A percentile compares a stretch with the other conserved stretches of the same genome.
Conservation (phyloP, 106 monocot species). For the Ottelia alismoides region DNA sequence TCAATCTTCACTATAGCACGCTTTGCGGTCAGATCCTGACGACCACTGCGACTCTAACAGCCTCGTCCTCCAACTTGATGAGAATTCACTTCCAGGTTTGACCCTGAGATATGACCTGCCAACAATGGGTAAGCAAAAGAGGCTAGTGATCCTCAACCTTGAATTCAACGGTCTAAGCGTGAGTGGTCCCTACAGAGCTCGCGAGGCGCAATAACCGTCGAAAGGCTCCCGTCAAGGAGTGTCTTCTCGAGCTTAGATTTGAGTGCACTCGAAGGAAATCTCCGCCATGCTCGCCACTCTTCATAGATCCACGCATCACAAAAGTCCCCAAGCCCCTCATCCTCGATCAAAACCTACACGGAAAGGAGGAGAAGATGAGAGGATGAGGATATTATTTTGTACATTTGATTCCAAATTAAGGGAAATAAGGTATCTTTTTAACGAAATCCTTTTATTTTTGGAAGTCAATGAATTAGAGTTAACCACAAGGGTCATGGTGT, state of each 20-base stretch:
- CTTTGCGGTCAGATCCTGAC: conserved; percentile 29
- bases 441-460: too few relatives aligned
- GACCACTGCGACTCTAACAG: conserved; percentile 41
- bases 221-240: conserved; percentile 43
- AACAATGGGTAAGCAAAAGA: conserved; percentile 26
- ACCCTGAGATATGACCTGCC: too few relatives aligned
- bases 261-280: conserved; percentile 41
- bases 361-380: too few relatives aligned
- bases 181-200: conserved; percentile 66
- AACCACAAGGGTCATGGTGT: too few relatives aligned
- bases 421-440: too few relatives aligned
- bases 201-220: conserved; percentile 32
- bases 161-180: conserved; percentile 64
- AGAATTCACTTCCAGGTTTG: conserved; percentile 37
- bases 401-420: too few relatives aligned
- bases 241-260: conserved; percentile 44
- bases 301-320: conserved; percentile 35
- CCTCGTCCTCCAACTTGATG: conserved; percentile 38
- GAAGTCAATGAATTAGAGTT: too few relatives aligned
- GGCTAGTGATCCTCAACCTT: conserved; percentile 63
- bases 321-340: too few relatives aligned
- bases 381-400: too few relatives aligned
- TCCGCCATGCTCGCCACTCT: conserved; percentile 42
- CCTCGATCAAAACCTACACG: conserved; percentile 32
- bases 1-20: conserved; percentile 37